Evolutionary conservation across 1,139 yeast species (phyloP).

Genomic region (Lodderomyces theae): DNA sequence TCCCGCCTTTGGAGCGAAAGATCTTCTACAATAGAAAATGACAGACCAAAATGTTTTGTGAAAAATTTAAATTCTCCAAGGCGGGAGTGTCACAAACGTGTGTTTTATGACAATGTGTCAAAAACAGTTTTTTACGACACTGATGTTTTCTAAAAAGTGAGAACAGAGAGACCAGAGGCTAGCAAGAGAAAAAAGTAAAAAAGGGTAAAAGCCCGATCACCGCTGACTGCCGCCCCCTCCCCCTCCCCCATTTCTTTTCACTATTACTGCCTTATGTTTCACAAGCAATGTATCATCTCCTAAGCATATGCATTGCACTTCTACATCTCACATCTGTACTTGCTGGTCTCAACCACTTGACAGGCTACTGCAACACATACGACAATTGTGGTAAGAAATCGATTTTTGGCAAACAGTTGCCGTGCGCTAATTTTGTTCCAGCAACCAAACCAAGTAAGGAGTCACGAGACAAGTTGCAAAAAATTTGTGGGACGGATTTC

Average conservation of each 20-base stretch:
- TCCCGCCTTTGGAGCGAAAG: background rate
- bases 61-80: background rate
- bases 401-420: conserved; percentile 73
- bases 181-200: no score
- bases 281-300: conserved; percentile 1
- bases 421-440: conserved; percentile 60
- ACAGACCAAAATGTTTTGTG: no score
- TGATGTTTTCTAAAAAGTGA: no score
- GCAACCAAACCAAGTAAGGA: conserved; percentile 47
- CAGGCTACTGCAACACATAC: conserved; percentile 57
- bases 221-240: no score
- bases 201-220: background rate
- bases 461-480: conserved; percentile 46
- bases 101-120: no score
- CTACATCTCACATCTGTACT: background rate
- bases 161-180: no score
- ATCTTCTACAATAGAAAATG: no score
- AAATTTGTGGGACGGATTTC: conserved; percentile 62
- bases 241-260: no score
- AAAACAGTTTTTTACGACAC: background rate
- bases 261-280: background rate
- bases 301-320: background rate
- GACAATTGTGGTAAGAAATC: conserved; percentile 77
- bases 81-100: no score
- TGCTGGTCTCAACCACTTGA: conserved; percentile 2